phyloP scores from a whole-genome alignment of 148 eudicot genomes.

The Simmondsia chinensis region DNA sequence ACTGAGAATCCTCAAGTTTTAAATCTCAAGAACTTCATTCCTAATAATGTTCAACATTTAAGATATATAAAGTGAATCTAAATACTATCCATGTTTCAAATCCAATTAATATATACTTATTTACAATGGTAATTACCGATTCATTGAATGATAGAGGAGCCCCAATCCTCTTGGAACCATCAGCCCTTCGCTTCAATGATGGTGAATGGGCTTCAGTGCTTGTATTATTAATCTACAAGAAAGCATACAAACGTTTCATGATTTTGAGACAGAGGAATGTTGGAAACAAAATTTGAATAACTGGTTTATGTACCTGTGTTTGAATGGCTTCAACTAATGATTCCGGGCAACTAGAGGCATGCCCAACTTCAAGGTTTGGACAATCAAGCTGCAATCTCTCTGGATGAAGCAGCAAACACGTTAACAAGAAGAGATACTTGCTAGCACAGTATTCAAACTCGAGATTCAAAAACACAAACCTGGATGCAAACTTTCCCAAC shows the following conservation, averaged over 20 bases:
- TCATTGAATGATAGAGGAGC: conserved; percentile 47
- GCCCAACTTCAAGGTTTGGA: conserved; percentile 62
- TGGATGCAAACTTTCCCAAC: conserved; percentile 73
- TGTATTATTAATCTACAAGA: conserved; percentile 41
- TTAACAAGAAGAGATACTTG: not conserved
- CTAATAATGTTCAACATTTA: too few species aligned
- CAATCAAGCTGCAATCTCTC: conserved; percentile 76
- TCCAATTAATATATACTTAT: too few species aligned
- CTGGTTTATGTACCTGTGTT: conserved; percentile 72
- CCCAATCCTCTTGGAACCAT: conserved; percentile 81
- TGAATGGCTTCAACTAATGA: conserved; percentile 39
- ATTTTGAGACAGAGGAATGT: too few species aligned
- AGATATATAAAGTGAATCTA: too few species aligned
- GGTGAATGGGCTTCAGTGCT: conserved; percentile 32
- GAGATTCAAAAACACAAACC: conserved; percentile 25
- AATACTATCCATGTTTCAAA: too few species aligned
- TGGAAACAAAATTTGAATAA: too few species aligned
- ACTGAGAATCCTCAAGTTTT: too few species aligned
- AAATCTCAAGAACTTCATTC: too few species aligned
- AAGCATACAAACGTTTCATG: too few species aligned
- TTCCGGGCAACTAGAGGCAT: conserved; percentile 60
- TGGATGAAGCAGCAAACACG: conserved; percentile 11
- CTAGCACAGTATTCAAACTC: not conserved
- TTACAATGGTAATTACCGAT: too few species aligned
- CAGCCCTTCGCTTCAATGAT: conserved; percentile 57